Base-by-base conservation (phyloP, 345 rosid genomes). In the Moricandia arvensis region DNA sequence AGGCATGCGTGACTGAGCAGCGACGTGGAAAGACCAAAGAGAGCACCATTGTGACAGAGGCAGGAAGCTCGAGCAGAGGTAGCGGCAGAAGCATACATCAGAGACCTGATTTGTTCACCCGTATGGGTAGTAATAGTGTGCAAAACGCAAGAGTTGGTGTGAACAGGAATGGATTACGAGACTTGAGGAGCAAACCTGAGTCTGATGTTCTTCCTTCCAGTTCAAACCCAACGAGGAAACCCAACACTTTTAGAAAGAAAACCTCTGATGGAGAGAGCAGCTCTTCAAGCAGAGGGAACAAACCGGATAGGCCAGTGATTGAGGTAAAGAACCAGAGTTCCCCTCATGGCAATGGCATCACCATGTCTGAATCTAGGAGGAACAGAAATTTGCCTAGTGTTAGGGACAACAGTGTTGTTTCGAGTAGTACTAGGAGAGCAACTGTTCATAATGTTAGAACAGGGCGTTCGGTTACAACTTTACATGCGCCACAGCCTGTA, bases 231-330 rank as follows among this genome's bases (percentile, higher is more conserved):
- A 63, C 67, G 47, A 81, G 82, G 63, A 85, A 81, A 79, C 84
- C 77, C 62, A 86, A 73, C 62, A 11, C 65, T 1, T 30, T 77
- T 18, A 90, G 83, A 80, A 89, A 83, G 83, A 87, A 87, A 81
- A 79, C 17, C 72, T 80, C 74, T 77, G 91, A 85, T 38, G 92
- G 87, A 72, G 95, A 86, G 77, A 83, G 90, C 68, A 91, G 95
- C 79, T 85, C 92, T 59, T 86, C 89, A 29, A 74, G 43, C 66
- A 80, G 78, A 71, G 91, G 93, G 57, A 86, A 81, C 74, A 92
- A 83, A 80, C 71, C 65, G 18, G 84, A 53, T 34, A 86, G 84
- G 72, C 65, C 81, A 72, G 79, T 84, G 43, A 24, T 68, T 8
- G 87, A 75, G 66, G 84, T 76, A 53, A 78, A 34, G 63, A 85